phyloP scores from a whole-genome alignment of 176 grass and related monocot genomes.

The Paspalum vaginatum region DNA sequence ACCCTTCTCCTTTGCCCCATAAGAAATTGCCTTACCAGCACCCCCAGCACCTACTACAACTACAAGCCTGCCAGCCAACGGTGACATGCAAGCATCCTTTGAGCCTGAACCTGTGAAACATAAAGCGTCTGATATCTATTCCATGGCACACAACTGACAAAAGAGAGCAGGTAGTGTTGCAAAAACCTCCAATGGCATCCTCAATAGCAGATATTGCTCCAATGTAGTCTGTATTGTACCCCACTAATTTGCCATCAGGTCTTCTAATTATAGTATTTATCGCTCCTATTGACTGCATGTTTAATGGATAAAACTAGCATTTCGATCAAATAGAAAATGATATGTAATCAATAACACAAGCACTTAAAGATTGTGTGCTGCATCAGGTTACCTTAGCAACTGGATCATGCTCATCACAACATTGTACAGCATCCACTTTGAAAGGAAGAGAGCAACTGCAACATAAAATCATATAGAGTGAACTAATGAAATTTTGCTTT shows the following conservation, averaged over 20 bases:
- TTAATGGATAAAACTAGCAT: slow-evolving; percentile 33
- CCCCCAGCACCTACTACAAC: slow-evolving; percentile 96
- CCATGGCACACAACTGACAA: neutral
- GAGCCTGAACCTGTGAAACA: slow-evolving; percentile 56
- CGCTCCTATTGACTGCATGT: slow-evolving; percentile 86
- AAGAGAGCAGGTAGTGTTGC: slow-evolving; percentile 13
- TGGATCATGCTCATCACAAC: slow-evolving; percentile 84
- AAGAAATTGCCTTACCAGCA: slow-evolving; percentile 92
- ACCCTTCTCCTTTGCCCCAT: slow-evolving; percentile 93
- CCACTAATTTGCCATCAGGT: slow-evolving; percentile 81
- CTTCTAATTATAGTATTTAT: slow-evolving; percentile 89
- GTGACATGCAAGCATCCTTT: slow-evolving; percentile 69
- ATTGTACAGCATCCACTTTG: slow-evolving; percentile 79
- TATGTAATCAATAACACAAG: slow-evolving; percentile 27
- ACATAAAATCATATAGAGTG: slow-evolving; percentile 37
- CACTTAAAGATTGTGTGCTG: slow-evolving; percentile 20
- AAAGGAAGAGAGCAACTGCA: slow-evolving; percentile 89
- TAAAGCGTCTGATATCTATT: slow-evolving; percentile 26
- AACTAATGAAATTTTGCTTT: slow-evolving; percentile 4
- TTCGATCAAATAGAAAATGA: slow-evolving; percentile 39
- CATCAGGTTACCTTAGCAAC: slow-evolving; percentile 75
- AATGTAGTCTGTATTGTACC: slow-evolving; percentile 95
- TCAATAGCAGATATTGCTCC: slow-evolving; percentile 99
- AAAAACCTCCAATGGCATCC: slow-evolving; percentile 89
- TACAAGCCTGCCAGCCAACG: slow-evolving; percentile 80